Percentiles rank a stretch among this genome's conserved stretches.
Conservation (phyloP, 176 grass and related monocot genomes). For the Raddia guianensis region DNA sequence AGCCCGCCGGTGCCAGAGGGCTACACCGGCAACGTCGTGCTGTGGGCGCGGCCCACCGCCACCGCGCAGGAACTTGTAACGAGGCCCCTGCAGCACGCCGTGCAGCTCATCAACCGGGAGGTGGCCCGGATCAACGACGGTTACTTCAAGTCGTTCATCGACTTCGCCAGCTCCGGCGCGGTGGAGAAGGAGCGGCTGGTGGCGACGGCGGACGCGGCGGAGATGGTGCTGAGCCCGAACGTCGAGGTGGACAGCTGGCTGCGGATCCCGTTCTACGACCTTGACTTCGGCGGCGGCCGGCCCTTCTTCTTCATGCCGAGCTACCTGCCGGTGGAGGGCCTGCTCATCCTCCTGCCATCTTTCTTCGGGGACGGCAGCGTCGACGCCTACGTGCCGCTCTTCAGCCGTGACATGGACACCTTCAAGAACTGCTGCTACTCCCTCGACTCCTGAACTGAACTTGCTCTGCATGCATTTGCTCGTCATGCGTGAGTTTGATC, state of each 20-base stretch:
- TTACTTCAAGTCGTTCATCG: slow-evolving; percentile 48
- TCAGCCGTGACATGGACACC: slow-evolving; percentile 35
- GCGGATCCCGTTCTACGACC: slow-evolving; percentile 41
- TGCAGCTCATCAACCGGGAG: slow-evolving; percentile 37
- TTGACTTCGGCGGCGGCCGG: slow-evolving; percentile 37
- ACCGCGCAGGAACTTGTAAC: slow-evolving; percentile 2
- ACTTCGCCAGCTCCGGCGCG: slow-evolving; percentile 25
- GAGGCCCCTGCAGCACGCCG: slow-evolving; percentile 25
- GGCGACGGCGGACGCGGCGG: slow-evolving; percentile 32
- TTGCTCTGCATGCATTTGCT: background rate
- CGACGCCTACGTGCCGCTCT: slow-evolving; percentile 32
- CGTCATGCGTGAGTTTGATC: background rate
- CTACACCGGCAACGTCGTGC: slow-evolving; percentile 35
- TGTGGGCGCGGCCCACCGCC: slow-evolving; percentile 34
- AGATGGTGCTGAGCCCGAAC: slow-evolving; percentile 38
- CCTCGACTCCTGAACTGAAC: background rate
- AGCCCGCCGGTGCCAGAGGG: slow-evolving; percentile 26
- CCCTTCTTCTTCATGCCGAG: slow-evolving; percentile 44
- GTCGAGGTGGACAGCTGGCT: slow-evolving; percentile 42
- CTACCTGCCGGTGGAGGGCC: slow-evolving; percentile 42
- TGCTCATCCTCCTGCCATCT: slow-evolving; percentile 33
- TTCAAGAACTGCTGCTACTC: slow-evolving; percentile 40
- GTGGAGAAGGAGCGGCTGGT: slow-evolving; percentile 27
- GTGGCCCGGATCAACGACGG: slow-evolving; percentile 28
- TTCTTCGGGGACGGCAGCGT: slow-evolving; percentile 31